Evolutionary conservation across 139 green algal genomes (phyloP).

Genomic region (Nannochloris sp.): DNA sequence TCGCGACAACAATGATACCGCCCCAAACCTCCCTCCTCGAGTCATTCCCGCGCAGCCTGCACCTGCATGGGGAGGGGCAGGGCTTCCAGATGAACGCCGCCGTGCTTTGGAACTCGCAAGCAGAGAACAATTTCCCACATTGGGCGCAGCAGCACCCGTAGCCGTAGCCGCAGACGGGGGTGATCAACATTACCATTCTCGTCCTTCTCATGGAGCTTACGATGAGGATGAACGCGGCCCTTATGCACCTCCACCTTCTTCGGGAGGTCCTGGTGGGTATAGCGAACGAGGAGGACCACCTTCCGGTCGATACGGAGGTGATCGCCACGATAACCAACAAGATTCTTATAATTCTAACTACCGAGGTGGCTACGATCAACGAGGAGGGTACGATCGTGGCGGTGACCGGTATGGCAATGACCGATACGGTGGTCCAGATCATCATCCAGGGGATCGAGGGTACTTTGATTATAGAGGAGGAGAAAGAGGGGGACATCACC

Average conservation of each 20-base stretch:
- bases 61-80: constrained; percentile 25
- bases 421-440: not conserved
- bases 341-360: not conserved
- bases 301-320: too few species aligned
- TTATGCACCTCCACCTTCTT: not conserved
- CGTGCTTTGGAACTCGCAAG: constrained; percentile 12
- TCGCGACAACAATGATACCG: not conserved
- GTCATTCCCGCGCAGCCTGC: constrained; percentile 18
- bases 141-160: not conserved
- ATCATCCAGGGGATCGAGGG: not conserved
- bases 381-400: not conserved
- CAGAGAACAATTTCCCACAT: constrained; percentile 25
- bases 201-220: not conserved
- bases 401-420: not conserved
- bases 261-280: not conserved
- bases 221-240: constrained; percentile 18
- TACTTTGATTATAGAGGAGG: too few species aligned
- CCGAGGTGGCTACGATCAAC: constrained; percentile 1
- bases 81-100: constrained; percentile 28
- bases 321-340: not conserved
- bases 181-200: not conserved
- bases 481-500: not conserved
- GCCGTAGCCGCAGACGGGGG: not conserved
- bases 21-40: constrained; percentile 4
- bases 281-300: too few species aligned